Percentiles rank a stretch among this genome's conserved stretches.
Evolutionary conservation across 1,284 basidiomycete species (phyloP).

Genomic region (Cryptococcus sp.): DNA sequence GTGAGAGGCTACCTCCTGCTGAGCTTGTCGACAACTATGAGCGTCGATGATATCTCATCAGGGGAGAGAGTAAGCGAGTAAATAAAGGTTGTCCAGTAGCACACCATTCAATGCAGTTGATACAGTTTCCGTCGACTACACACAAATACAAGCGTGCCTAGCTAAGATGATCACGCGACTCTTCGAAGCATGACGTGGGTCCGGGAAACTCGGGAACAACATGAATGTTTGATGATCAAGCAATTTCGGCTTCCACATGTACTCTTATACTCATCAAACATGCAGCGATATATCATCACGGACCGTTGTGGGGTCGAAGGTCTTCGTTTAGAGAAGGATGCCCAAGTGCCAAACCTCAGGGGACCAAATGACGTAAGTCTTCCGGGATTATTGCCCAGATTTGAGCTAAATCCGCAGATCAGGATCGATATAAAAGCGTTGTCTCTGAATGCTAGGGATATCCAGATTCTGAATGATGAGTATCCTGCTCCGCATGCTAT

Average conservation of each 20-base stretch:
- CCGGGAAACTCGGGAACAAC: too few species aligned
- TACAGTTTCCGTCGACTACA: too few species aligned
- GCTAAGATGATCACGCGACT: too few species aligned
- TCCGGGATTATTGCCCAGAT: background rate
- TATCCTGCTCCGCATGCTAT: conserved; percentile 39
- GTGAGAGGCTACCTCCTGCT: background rate
- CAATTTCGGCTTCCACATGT: too few species aligned
- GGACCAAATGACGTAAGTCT: conserved; percentile 22
- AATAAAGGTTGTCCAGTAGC: too few species aligned
- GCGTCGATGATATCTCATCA: too few species aligned
- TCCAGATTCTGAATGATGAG: conserved; percentile 32
- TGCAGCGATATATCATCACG: conserved; percentile 29
- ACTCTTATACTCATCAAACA: background rate
- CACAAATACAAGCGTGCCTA: too few species aligned
- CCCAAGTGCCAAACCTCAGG: conserved; percentile 20
- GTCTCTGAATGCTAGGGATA: conserved; percentile 46
- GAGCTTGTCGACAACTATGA: background rate
- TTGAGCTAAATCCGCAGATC: conserved; percentile 16
- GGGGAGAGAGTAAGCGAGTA: too few species aligned
- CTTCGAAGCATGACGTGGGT: too few species aligned
- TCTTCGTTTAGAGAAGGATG: conserved; percentile 21
- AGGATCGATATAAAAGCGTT: conserved; percentile 42
- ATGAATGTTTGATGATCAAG: too few species aligned
- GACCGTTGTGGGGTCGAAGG: conserved; percentile 30
- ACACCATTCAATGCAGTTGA: too few species aligned